These are phyloP conservation scores for Rhodamnia rubescens DNA, from an alignment of 345 rosid species.

Conservation along the genomic window DNA sequence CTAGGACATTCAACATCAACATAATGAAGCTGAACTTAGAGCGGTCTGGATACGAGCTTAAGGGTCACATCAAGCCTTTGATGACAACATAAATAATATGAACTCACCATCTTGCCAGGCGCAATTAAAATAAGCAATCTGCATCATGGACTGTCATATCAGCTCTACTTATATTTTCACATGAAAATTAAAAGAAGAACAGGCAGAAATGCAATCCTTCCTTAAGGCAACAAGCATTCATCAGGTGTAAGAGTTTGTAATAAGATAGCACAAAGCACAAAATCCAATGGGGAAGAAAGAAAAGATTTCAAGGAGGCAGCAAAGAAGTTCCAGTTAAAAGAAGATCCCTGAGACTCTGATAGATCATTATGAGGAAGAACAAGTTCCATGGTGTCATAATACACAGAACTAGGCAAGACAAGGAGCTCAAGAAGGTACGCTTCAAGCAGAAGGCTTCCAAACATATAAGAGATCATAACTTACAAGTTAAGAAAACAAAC, in stretches of 20 bases:
- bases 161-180: background rate
- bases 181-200: background rate
- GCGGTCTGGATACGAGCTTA: background rate
- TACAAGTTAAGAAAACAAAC: background rate
- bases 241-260: background rate
- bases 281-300: background rate
- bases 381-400: background rate
- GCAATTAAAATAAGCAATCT: background rate
- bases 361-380: background rate
- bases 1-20: accelerated
- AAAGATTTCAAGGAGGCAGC: background rate
- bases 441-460: background rate
- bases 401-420: background rate
- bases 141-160: background rate
- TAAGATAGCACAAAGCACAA: background rate
- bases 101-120: background rate
- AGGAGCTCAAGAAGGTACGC: background rate
- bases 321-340: background rate
- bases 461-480: background rate
- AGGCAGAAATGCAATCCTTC: background rate
- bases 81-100: background rate
- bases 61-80: background rate
- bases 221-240: background rate
- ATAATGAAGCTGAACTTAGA: background rate
- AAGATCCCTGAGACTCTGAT: background rate